Base-by-base conservation (phyloP, 257 asterid species). In the Jaltomata sinuosa region DNA sequence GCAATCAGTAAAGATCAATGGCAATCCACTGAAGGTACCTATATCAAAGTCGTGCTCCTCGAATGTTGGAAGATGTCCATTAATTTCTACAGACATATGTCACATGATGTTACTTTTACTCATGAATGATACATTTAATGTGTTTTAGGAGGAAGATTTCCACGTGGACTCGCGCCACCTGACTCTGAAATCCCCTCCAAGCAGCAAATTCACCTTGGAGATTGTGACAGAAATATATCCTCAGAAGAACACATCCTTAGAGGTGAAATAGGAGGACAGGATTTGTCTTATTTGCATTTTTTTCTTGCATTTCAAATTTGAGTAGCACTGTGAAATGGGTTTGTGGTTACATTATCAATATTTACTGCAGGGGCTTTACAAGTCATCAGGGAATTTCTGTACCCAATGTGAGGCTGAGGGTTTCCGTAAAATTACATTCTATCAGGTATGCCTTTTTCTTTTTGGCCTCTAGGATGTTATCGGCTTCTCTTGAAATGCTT, bases 371-470 rank as follows among this genome's bases (percentile, higher is more conserved):
- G 99, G 99, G 82, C 98, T 97, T 83, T 97, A 94, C 89, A 94
- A 91, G 92, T 87, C 99, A 83, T 92, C 99, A 15, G 93, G 94
- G 79, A 97, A 97, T 88, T 97, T 95, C 89, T 97, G 98, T 90
- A 97, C 99, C 36, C 98, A 95, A 89, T 97, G 99, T 88, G 99
- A 97, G 87, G 98, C 98, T 14, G 98, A 97, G 85, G 98, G 99
- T 81, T 97, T 97, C 86, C 93, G 95, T 59, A 95, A 95, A 88
- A 97, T 97, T 80, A 97, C 98, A 45, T 97, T 89, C 88, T 97
- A 89, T 90, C 98, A 95, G 97, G 99, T 97, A 62, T 82, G 32
- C 40, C 27, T 19, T 42, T 62, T 84, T n/a, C 40, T 71, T 25
- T 21, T 47, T 47, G 9, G 2, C 82, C 62, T 77, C 29, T 76